A percentile compares a stretch with the other conserved stretches of the same genome.
These are phyloP conservation scores for Nowakowskiella sp. DNA, from an alignment of 192 early-diverging fungal species.

Conservation along the genomic window DNA sequence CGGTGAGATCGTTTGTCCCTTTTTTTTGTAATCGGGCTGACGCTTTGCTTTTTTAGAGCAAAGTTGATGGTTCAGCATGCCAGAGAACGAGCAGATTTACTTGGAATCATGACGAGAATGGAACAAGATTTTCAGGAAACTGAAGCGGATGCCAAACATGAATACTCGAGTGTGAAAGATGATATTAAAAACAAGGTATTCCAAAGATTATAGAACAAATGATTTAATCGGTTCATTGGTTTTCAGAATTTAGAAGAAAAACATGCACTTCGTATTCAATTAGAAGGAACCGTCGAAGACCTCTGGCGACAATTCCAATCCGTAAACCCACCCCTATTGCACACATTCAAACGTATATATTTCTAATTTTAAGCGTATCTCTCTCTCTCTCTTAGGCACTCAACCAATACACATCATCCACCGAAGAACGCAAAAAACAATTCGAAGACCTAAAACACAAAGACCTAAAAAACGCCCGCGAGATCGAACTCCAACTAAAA, in stretches of 20 bases:
- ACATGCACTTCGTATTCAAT: conserved; percentile 51
- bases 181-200: conserved; percentile 55
- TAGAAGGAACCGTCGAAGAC: conserved; percentile 55
- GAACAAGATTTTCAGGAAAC: conserved; percentile 50
- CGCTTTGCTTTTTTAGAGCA: conserved; percentile 15
- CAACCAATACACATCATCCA: conserved; percentile 48
- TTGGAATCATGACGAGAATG: conserved; percentile 47
- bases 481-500: conserved; percentile 55
- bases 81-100: conserved; percentile 42
- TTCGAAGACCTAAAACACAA: conserved; percentile 57
- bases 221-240: background rate
- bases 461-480: conserved; percentile 48
- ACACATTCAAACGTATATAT: no score
- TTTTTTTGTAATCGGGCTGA: background rate
- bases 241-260: conserved; percentile 53
- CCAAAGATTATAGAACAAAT: background rate
- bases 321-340: conserved; percentile 12
- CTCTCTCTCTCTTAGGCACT: conserved; percentile 23
- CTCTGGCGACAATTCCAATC: conserved; percentile 51
- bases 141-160: conserved; percentile 56
- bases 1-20: conserved; percentile 19
- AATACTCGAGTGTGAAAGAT: conserved; percentile 48
- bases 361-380: background rate
- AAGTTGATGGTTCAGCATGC: conserved; percentile 39
- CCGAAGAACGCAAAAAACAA: conserved; percentile 49